A percentile compares a stretch with the other conserved stretches of the same genome.
Evolutionary conservation across 139 green algal species (phyloP).

Genomic region (Closterium sp.): DNA sequence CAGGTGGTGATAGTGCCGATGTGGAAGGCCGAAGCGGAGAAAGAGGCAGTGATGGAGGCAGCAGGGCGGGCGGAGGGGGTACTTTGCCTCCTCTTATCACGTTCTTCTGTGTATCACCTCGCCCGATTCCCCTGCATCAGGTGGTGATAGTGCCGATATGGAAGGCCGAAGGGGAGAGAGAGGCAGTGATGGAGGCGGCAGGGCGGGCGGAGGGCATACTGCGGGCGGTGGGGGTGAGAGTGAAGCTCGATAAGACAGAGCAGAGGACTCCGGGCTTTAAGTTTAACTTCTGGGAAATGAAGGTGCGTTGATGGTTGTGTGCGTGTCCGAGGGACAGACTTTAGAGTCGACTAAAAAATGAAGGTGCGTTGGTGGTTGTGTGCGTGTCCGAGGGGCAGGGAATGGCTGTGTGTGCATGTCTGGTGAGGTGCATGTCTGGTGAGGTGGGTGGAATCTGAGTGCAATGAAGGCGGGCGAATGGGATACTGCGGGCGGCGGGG

Average conservation of each 20-base stretch:
- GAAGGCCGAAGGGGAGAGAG: slow-evolving; percentile 80
- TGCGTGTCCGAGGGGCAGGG: no score
- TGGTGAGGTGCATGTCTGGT: no score
- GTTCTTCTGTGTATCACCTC: not conserved
- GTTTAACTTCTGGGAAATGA: slow-evolving; percentile 97
- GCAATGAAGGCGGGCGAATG: slow-evolving; percentile 58
- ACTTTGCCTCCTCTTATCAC: slow-evolving; percentile 14
- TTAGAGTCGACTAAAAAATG: no score
- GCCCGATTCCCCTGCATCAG: slow-evolving; percentile 48
- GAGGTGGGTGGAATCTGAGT: no score
- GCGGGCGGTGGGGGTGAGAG: slow-evolving; percentile 72
- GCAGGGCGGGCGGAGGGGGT: slow-evolving; percentile 58
- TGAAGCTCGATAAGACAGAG: slow-evolving; percentile 75
- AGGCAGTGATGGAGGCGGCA: slow-evolving; percentile 66
- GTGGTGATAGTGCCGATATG: slow-evolving; percentile 92
- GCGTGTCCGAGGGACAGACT: no score
- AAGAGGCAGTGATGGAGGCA: slow-evolving; percentile 64
- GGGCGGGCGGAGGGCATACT: slow-evolving; percentile 59
- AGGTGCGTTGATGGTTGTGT: slow-evolving; percentile 52
- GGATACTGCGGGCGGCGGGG: slow-evolving; percentile 63
- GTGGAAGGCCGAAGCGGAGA: slow-evolving; percentile 80
- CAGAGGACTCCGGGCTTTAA: slow-evolving; percentile 89
- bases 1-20: slow-evolving; percentile 95
- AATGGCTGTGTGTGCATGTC: not conserved
- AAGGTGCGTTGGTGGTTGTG: no score